Evolutionary conservation across 163 green algal genomes (phyloP), one percentile per base, ranked within the genome.

Genomic region (Trebouxia gelatinosa): DNA sequence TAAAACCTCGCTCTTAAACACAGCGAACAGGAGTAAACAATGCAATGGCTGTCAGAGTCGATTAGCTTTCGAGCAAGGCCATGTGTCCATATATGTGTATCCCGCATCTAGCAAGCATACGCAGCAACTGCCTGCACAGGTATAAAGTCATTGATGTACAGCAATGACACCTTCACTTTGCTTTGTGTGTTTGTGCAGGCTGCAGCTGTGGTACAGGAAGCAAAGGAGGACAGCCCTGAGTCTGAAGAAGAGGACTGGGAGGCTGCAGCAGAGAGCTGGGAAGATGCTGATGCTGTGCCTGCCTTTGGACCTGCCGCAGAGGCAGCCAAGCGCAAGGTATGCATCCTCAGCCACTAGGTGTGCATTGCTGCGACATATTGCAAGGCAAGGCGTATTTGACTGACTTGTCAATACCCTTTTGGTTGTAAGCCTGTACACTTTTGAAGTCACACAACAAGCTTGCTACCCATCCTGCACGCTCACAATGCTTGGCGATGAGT

Each of bases 301-400:
- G 68, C 43, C 40, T 34, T 80, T 64, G 38, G 50, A 13, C 62
- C 72, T 39, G 48, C 43, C 57, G 77, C 62, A 51, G n/a, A 61
- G 21, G 31, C 78, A 34, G 74, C 76, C 70, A 66, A 85, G 75
- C 84, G 81, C 35, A 78, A 34, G 68, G 68, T 76, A 48, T 66
- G 57, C 57, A 37, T 29, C 23, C 6, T 17, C 17, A 13, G 57
- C n/a, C n/a, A 29, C 57, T 32, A 29, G n/a, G n/a, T 16, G 57
- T 66, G 13, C 11, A 32, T 11, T 29, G 17, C 57, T 32, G 17
- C 43, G 13, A 13, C 13, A 13, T 13, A 23, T 54, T 54, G 13
- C 11, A 23, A 54, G 11, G 13, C 13, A 54, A 23, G 13, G 11
- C 13, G 43, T 54, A 54, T 54, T 9, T 54, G 43, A 13, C 43